Conservation (phyloP, 2,329 filamentous ascomycete species). For the Coniochaeta pulveracea region DNA sequence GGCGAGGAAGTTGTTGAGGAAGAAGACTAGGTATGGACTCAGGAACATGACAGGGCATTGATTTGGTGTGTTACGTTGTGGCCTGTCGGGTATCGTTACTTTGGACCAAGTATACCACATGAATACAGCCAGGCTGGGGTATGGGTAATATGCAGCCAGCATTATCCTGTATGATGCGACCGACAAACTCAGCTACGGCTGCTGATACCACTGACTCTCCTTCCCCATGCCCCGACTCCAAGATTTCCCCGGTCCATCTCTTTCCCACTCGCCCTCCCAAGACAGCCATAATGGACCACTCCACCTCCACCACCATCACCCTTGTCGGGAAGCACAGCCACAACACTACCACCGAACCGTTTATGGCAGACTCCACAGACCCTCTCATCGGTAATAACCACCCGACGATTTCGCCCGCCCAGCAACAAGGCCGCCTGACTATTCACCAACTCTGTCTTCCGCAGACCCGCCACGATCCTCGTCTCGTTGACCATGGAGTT, state of each 20-base stretch:
- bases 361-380: slow-evolving; percentile 92
- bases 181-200: no score
- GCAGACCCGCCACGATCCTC: slow-evolving; percentile 63
- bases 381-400: slow-evolving; percentile 76
- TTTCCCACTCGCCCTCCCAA: slow-evolving; percentile 39
- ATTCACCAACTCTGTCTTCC: slow-evolving; percentile 68
- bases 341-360: slow-evolving; percentile 79
- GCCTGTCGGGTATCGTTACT: no score
- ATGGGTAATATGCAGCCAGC: no score
- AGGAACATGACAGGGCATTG: no score
- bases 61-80: no score
- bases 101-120: no score
- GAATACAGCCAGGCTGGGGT: no score
- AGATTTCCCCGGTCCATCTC: no score
- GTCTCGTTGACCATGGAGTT: slow-evolving; percentile 74
- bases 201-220: no score
- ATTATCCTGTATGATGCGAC: no score
- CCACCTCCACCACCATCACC: no score
- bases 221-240: background rate
- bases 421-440: slow-evolving; percentile 64
- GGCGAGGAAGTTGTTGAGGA: slow-evolving; percentile 70
- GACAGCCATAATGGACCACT: slow-evolving; percentile 77
- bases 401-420: slow-evolving; percentile 54
- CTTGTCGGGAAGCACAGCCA: slow-evolving; percentile 79
- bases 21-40: slow-evolving; percentile 32